These are phyloP conservation scores for Daldinia decipiens DNA, from an alignment of 495 filamentous ascomycete genomes.

Conservation along the genomic window DNA sequence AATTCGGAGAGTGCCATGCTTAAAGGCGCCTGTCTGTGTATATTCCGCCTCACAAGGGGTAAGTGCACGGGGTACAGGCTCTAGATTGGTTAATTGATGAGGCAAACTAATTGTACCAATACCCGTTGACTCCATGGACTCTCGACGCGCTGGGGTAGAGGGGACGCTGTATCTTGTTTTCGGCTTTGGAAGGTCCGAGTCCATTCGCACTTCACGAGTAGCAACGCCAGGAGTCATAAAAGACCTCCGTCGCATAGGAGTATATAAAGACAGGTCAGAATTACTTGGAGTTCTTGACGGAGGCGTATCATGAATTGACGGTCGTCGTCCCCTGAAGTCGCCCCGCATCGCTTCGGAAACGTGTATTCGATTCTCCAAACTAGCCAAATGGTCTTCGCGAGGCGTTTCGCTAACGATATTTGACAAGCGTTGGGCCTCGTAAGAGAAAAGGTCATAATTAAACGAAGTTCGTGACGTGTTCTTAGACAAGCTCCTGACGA, in stretches of 20 bases:
- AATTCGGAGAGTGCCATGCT: slow-evolving; percentile 67
- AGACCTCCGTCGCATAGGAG: slow-evolving; percentile 59
- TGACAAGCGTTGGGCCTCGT: slow-evolving; percentile 55
- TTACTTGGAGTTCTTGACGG: slow-evolving; percentile 50
- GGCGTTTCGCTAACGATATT: slow-evolving; percentile 52
- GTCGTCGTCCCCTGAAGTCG: slow-evolving; percentile 47
- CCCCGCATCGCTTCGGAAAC: slow-evolving; percentile 52
- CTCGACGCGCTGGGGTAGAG: slow-evolving; percentile 51
- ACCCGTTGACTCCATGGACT: slow-evolving; percentile 51
- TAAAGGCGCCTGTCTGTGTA: slow-evolving; percentile 66
- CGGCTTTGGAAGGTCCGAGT: slow-evolving; percentile 37
- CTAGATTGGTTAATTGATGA: slow-evolving; percentile 35
- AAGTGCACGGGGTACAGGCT: slow-evolving; percentile 50
- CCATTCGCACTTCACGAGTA: slow-evolving; percentile 49
- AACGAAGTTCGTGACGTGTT: slow-evolving; percentile 51
- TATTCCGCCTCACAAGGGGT: slow-evolving; percentile 62
- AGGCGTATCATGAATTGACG: slow-evolving; percentile 42
- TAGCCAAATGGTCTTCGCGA: slow-evolving; percentile 44
- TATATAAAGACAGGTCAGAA: slow-evolving; percentile 59
- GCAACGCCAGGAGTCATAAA: slow-evolving; percentile 61
- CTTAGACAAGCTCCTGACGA: slow-evolving; percentile 42
- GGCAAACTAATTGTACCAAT: slow-evolving; percentile 50
- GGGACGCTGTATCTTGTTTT: slow-evolving; percentile 52
- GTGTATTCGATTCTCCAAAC: slow-evolving; percentile 52
- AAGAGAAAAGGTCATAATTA: slow-evolving; percentile 55